Percentiles rank a stretch among this genome's conserved stretches.
Conservation (phyloP, 176 grass and related monocot species). For the Carex scoparia region DNA sequence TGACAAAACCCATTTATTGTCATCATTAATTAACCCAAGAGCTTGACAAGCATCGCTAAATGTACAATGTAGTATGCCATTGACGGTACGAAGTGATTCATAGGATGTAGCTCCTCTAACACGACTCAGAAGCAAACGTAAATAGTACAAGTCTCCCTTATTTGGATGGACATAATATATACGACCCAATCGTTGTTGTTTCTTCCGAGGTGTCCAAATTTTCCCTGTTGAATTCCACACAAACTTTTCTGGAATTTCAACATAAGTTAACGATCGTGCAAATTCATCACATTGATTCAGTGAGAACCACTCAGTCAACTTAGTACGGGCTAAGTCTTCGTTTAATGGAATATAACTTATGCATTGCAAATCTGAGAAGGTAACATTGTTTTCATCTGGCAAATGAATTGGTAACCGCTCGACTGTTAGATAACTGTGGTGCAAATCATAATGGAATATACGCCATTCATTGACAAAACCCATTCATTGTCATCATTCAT, state of each 20-base stretch:
- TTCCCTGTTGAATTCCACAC: background rate
- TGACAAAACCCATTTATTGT: background rate
- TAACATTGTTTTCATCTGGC: background rate
- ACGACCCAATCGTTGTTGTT: conserved; percentile 2
- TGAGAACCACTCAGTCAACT: conserved; percentile 16
- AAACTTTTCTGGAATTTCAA: conserved; percentile 26
- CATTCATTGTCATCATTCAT: conserved; percentile 11
- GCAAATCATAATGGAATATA: background rate
- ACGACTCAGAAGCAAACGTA: conserved; percentile 20
- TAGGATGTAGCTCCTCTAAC: background rate
- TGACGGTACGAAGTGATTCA: conserved; percentile 14
- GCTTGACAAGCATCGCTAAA: conserved; percentile 26
- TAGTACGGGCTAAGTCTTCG: background rate
- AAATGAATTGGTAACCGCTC: background rate
- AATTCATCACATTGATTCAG: conserved; percentile 5
- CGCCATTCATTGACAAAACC: background rate
- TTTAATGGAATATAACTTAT: background rate
- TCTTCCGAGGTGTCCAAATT: background rate
- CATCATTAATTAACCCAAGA: conserved; percentile 23
- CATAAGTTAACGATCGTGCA: conserved; percentile 20
- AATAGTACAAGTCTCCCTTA: conserved; percentile 25
- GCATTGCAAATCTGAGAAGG: background rate
- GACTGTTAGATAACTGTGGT: background rate
- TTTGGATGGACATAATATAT: conserved; percentile 18
- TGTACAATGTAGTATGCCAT: background rate